Evolutionary conservation across 139 green algal genomes (phyloP), one percentile per base, ranked within the genome.

Genomic region (Penium margaritaceum): DNA sequence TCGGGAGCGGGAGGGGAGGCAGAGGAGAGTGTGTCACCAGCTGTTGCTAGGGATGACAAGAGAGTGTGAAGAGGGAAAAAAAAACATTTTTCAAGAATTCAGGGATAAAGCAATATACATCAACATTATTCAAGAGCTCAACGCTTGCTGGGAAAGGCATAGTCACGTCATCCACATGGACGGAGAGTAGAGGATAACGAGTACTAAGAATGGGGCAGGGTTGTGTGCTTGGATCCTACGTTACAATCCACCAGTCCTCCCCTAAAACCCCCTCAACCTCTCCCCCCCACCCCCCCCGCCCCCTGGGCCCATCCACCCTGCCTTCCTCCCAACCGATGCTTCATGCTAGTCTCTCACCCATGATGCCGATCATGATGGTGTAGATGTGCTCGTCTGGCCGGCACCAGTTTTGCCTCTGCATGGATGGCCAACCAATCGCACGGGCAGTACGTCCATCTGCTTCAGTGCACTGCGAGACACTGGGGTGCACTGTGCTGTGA

Each of bases 291-390:
- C 19, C 30, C 39, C 30, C 30, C 55, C 30, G 9, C 14, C 32
- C 32, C 30, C 55, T 43, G 9, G 9, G 9, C 55, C 55, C 32
- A 9, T 65, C 30, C 30, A 29, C 32, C 9, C 30, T 12, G 19
- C 21, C 21, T n/a, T 21, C 21, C 46, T 57, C 21, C 21, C 19
- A 19, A 65, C 30, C 9, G 7, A 65, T 12, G 9, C 32, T 19
- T 65, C 9, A 65, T 43, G 55, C 30, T 12, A 36, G 7, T 7
- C 32, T 19, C 35, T 19, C 14, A 67, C 35, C 60, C 35, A 43
- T 68, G 35, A 68, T 46, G 35, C 60, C 37, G 60, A 79, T 79
- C 72, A 79, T 79, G 34, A 79, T 78, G 65, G 72, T 79, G 72
- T 79, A 79, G 29, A 79, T 67, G 27, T 77, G 70, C 72, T 79